Evolutionary conservation across 345 rosid genomes (phyloP), one percentile per base, ranked within the genome.

Genomic region (Euphorbia pulcherrima): DNA sequence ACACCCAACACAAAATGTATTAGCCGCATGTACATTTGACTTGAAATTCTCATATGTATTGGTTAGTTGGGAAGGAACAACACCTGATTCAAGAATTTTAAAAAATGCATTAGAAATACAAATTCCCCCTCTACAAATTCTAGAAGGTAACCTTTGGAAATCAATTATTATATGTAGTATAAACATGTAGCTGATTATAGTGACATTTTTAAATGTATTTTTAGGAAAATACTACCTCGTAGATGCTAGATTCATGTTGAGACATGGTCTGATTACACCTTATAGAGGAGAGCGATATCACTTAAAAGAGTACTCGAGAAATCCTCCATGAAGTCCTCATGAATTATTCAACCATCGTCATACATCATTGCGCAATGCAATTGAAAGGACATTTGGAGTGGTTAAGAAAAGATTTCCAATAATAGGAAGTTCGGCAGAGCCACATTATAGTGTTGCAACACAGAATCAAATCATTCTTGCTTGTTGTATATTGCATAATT

Each of bases 271-370:
- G 3, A 60, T 60, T 17, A 35, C 64, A 60, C 65, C 50, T 37
- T 61, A 61, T 61, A 61, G 50, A 61, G 50, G 65, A 21, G 28
- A 61, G 23, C 48, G 29, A 2, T 27, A 56, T 12, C 60, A 56
- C 30, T 54, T 54, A 11, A 21, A 54, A 21, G 59, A 54, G 27
- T 54, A 54, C 24, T 54, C 29, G 24, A 56, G 33, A 27, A 56
- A 56, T 24, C 17, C 35, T 8, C 60, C 60, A 26, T n/a, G 12
- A 56, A 56, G 21, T 56, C 12, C 59, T 21, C 9, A 6, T n/a
- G 59, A 54, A 54, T 24, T 54, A 23, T 54, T 54, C 13, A 54
- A 54, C 13, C 63, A 14, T 59, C 50, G 50, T 37, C 47, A 62
- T 62, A 3, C 47, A n/a, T 62, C 65, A 6, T 20, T 62, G 12